phyloP scores from a whole-genome alignment of 352 stramenopile species.

The Thalassiosira pacifica region DNA sequence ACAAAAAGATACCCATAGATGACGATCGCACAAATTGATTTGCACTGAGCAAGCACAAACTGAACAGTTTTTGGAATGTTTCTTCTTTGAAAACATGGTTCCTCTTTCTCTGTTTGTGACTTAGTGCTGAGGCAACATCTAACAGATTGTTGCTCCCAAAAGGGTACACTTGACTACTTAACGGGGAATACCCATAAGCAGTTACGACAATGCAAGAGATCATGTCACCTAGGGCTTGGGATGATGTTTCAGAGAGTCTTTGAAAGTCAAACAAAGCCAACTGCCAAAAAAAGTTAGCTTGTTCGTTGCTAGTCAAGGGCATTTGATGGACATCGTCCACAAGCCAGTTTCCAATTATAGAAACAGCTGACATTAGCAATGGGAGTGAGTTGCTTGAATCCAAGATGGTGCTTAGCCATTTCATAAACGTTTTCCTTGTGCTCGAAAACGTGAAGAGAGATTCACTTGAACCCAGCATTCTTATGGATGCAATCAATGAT shows the following conservation, averaged over 20 bases:
- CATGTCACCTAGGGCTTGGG: conserved; percentile 79
- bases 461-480: conserved; percentile 71
- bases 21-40: conserved; percentile 57
- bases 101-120: neutral
- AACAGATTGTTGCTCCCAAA: conserved; percentile 23
- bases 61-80: conserved; percentile 57
- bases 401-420: conserved; percentile 75
- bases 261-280: conserved; percentile 80
- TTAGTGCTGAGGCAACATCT: neutral
- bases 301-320: conserved; percentile 81
- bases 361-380: conserved; percentile 77
- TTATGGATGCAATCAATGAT: conserved; percentile 59
- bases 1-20: conserved; percentile 42
- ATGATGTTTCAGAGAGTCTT: conserved; percentile 70
- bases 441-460: conserved; percentile 74
- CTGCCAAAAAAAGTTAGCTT: conserved; percentile 75
- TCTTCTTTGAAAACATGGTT: conserved; percentile 32
- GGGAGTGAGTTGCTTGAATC: conserved; percentile 78
- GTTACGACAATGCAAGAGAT: conserved; percentile 74
- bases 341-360: conserved; percentile 79
- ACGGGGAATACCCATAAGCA: conserved; percentile 47
- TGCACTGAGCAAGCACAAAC: conserved; percentile 49
- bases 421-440: conserved; percentile 73
- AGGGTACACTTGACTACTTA: conserved; percentile 36
- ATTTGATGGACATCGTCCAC: conserved; percentile 39